phyloP scores from a whole-genome alignment of 2,329 filamentous ascomycete genomes.

The Ceratocystis smalleyi region DNA sequence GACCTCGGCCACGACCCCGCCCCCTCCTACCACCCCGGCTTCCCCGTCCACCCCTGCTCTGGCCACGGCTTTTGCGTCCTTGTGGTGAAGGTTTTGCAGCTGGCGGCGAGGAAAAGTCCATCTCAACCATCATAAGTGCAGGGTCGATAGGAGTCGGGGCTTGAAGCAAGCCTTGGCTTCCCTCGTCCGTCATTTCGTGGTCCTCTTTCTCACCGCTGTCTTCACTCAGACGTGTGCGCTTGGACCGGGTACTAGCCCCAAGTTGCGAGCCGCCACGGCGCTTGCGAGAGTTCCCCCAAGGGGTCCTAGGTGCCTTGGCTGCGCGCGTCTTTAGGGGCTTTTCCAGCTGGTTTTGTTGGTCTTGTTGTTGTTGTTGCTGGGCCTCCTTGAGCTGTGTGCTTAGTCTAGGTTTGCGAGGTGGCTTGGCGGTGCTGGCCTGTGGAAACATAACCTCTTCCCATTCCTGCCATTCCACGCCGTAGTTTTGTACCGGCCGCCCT shows the following conservation, averaged over 20 bases:
- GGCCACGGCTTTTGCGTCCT: not conserved
- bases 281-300: not conserved
- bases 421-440: not conserved
- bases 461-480: conserved; percentile 1
- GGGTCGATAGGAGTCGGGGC: not conserved
- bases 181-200: not conserved
- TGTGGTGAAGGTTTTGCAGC: not conserved
- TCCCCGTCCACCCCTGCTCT: not conserved
- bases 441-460: conserved; percentile 5
- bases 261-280: not conserved
- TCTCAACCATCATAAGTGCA: not conserved
- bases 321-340: not conserved
- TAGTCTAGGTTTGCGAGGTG: conserved; percentile 1
- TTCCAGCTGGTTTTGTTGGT: not conserved
- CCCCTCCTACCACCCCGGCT: not conserved
- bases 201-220: not conserved
- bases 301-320: not conserved
- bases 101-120: not conserved
- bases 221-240: not conserved
- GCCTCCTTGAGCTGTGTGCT: not conserved
- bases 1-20: not conserved
- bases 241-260: not conserved
- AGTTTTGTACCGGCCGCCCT: not conserved
- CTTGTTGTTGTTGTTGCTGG: not conserved
- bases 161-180: not conserved